Base-by-base conservation (phyloP, 345 rosid species). In the Brassica napus region DNA sequence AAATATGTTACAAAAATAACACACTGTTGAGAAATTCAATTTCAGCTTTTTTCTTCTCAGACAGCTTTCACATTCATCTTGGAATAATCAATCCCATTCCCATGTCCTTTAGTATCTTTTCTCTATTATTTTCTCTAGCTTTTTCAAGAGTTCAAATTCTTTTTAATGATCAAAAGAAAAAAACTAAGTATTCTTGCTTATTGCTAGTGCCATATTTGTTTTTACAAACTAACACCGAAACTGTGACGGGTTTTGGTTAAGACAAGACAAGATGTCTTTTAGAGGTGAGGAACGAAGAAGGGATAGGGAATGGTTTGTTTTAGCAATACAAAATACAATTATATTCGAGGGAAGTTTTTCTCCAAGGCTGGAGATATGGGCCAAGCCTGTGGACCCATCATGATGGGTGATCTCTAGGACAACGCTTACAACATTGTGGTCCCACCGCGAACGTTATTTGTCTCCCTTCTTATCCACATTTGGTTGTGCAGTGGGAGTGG, bases 351-450 rank as follows among this genome's bases (percentile, higher is more conserved):
- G 10, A 4, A 60, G 28, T 47, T 32, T 55, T 12, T 31, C 34
- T 68, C 23, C 3, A 55, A 72, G 73, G 82, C 68, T 32, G 73
- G 73, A 44, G 78, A 73, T 67, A 79, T 79, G 82, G 82, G 78
- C 83, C 75, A 80, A 74, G 55, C 79, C 69, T 5, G 75, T 79
- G 71, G 75, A 30, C 75, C 71, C 54, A 80, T 32, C 75, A 74
- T 74, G 75, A 74, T 80, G 79, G 79, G 75, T 68, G 66, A 74
- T 79, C 82, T 79, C 37, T 74, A 12, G 75, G 82, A 79, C 82
- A 79, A 68, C 71, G 71, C 66, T 69, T 39, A 61, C 75, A 37
- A 58, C 32, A 5, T 16, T 79, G 57, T 62, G 82, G 71, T 37
- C 65, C 82, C 55, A 79, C 71, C 39, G 57, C 79, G 18, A 73